A percentile compares a stretch with the other conserved stretches of the same genome.
Evolutionary conservation across 371 early-diverging fungal genomes (phyloP).

Genomic region (Mortierella sp.): DNA sequence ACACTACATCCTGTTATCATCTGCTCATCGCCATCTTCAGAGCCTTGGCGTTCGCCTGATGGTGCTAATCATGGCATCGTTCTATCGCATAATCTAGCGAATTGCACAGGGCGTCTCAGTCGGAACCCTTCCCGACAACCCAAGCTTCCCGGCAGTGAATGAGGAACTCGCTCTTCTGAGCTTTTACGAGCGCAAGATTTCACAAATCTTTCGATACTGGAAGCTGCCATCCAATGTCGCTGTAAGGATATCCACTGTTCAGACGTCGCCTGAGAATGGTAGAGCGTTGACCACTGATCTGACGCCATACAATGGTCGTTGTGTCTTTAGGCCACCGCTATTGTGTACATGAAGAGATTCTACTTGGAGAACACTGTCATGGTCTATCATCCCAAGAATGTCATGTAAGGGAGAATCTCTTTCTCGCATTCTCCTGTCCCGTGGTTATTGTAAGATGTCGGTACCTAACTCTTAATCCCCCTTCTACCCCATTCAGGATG

Average conservation of each 20-base stretch:
- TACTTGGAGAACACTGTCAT: slow-evolving; percentile 86
- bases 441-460: no score
- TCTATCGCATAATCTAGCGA: no score
- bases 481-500: slow-evolving; percentile 55
- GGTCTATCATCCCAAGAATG: slow-evolving; percentile 90
- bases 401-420: slow-evolving; percentile 63
- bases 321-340: slow-evolving; percentile 80
- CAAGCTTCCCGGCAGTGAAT: slow-evolving; percentile 60
- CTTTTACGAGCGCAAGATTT: slow-evolving; percentile 60
- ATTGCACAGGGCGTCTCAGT: slow-evolving; percentile 22
- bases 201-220: slow-evolving; percentile 57
- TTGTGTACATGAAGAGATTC: slow-evolving; percentile 93
- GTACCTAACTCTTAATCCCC: no score
- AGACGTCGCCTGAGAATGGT: background rate
- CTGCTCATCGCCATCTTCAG: background rate
- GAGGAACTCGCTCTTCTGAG: slow-evolving; percentile 61
- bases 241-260: slow-evolving; percentile 47
- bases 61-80: no score
- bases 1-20: background rate
- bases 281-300: no score
- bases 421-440: no score
- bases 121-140: slow-evolving; percentile 27
- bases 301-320: no score
- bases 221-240: slow-evolving; percentile 68
- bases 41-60: background rate